Evolutionary conservation across 108 stramenopile species (phyloP), one percentile per base, ranked within the genome.

Genomic region (Skeletonema potamos): DNA sequence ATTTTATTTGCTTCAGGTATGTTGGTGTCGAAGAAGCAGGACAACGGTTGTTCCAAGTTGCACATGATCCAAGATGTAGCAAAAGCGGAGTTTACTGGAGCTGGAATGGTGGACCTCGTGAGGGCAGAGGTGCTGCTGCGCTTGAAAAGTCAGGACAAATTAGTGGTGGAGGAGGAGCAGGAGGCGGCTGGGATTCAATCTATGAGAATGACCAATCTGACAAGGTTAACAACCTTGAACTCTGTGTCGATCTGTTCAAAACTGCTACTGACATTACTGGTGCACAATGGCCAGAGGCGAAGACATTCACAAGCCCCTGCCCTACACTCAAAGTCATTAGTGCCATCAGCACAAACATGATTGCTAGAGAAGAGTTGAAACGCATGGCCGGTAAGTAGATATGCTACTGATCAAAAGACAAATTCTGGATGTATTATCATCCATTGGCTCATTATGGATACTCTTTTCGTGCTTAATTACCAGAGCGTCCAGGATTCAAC

Each of bases 171-270:
- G 92, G 92, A 58, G 95, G 95, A 60, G 90, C 95, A 18, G 95
- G 93, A 74, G 89, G 63, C 84, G 93, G 91, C 17, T 83, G 84
- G 84, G 95, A 93, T 70, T 88, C 88, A 15, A 92, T 96, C 68
- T 96, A 85, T 54, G 92, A 93, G 72, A 96, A 96, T 67, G 95
- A 96, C 54, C 95, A 96, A 79, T 89, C 88, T 24, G 88, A 81
- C 63, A 93, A 93, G 56, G 95, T 96, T 3, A 80, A 89, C 34
- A 86, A 92, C 76, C 43, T 92, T 58, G 94, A 95, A 37, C 75
- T 79, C 17, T 80, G 84, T 3, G 66, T 85, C 15, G 74, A 87
- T 30, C 72, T 95, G 24, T 95, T 92, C 76, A 69, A 86, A 64
- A 76, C 73, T 24, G 76, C 92, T 8, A 89, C 89, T 12, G 58